Evolutionary conservation across 225 moss, liverwort and hornwort species (phyloP), one percentile per base, ranked within the genome.

Genomic region (Physcomitrium patens): DNA sequence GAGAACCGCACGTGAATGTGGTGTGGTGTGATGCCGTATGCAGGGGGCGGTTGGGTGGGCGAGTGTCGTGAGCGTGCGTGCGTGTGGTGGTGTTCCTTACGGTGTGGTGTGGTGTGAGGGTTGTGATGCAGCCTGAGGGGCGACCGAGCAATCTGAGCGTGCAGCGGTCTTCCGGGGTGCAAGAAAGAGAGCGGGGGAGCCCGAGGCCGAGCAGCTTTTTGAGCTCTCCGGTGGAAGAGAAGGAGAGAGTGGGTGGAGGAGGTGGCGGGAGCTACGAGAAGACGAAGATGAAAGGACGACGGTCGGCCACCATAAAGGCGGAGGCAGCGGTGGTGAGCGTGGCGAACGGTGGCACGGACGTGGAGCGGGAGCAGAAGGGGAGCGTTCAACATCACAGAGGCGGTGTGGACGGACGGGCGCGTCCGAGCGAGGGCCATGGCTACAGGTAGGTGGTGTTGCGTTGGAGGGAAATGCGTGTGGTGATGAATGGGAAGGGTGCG

Each of bases 391-490:
- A 91, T 76, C 89, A 91, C 65, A 91, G 99, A 18, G 80, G 75
- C 51, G 86, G 78, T 73, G 78, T 81, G 51, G 99, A 99, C 63
- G 90, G 80, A 68, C 89, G 99, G 43, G 84, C 90, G 61, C 89
- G 99, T 75, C 93, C 94, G 11, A 95, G 93, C 73, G 99, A 99
- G 76, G 95, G 93, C 26, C 99, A 99, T 80, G 95, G 95, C 51
- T 95, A 77, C 85, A 95, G 99, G 99, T 99, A 61, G 42, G 78
- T 68, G 68, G 9, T 4, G 31, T 4, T 37, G 31, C 31, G 31
- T 4, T 37, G 7, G 31, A 37, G 31, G 31, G 31, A 37, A 4
- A 7, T 37, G 31, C 31, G 7, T 37, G 31, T 7, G 4, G 31
- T 37, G 1, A 37, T 37, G 31, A 37, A 37, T 37, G 31, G 31